Conservation (phyloP, 805 yeast species). For the Suhomyces vadensis region DNA sequence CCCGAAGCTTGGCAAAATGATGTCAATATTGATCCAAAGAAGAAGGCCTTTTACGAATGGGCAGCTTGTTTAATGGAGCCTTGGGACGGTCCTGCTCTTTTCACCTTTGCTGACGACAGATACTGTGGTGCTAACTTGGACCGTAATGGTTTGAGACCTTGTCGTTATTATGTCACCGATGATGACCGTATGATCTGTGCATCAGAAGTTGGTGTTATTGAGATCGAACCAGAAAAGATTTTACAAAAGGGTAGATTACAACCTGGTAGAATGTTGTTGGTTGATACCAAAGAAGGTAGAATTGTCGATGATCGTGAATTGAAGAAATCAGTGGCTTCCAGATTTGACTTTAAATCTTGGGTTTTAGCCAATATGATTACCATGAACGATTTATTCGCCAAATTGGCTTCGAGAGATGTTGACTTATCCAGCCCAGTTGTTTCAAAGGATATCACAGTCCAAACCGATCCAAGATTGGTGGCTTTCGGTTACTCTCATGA, state of each 20-base stretch:
- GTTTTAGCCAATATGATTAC: slow-evolving; percentile 81
- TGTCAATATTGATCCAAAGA: slow-evolving; percentile 80
- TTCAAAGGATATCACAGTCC: slow-evolving; percentile 48
- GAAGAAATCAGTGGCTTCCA: slow-evolving; percentile 73
- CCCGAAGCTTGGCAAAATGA: slow-evolving; percentile 99
- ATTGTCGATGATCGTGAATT: slow-evolving; percentile 92
- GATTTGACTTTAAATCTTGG: slow-evolving; percentile 94
- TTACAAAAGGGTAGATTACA: slow-evolving; percentile 90
- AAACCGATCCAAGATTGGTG: slow-evolving; percentile 76
- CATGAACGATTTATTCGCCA: slow-evolving; percentile 69
- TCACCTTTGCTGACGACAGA: slow-evolving; percentile 95
- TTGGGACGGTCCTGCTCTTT: slow-evolving; percentile 99
- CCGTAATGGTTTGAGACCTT: slow-evolving; percentile 96
- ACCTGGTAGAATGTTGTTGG: slow-evolving; percentile 95
- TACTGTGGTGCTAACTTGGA: slow-evolving; percentile 98
- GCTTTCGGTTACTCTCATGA: slow-evolving; percentile 96
- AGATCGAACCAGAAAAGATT: slow-evolving; percentile 77
- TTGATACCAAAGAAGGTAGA: slow-evolving; percentile 89
- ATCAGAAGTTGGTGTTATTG: slow-evolving; percentile 96
- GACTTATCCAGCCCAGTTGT: slow-evolving; percentile 15
- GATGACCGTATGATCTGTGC: slow-evolving; percentile 97
- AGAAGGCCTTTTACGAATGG: slow-evolving; percentile 97
- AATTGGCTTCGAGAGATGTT: slow-evolving; percentile 48
- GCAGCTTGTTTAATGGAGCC: slow-evolving; percentile 99
- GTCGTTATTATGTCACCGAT: slow-evolving; percentile 93